phyloP scores from a whole-genome alignment of 2,329 filamentous ascomycete species.

The Achaetomium macrosporum region DNA sequence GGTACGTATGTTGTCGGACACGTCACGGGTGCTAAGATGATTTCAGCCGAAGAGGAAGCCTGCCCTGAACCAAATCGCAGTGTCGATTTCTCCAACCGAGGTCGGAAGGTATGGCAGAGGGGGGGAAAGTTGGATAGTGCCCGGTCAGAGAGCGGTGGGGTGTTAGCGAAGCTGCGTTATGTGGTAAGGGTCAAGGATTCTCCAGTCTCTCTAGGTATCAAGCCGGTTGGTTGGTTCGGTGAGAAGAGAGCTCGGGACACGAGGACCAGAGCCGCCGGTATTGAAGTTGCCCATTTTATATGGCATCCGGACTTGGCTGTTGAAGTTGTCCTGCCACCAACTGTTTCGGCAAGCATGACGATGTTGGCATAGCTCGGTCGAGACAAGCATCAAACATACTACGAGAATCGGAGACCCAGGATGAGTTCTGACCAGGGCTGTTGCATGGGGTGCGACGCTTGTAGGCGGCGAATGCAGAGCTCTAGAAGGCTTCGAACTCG shows the following conservation, averaged over 20 bases:
- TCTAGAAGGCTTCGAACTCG: conserved; percentile 18
- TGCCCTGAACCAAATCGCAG: conserved; percentile 20
- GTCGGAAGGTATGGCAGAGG: conserved; percentile 18
- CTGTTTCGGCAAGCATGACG: conserved; percentile 37
- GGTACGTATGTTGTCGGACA: conserved; percentile 15
- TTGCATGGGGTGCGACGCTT: conserved; percentile 12
- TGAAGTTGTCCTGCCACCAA: conserved; percentile 24
- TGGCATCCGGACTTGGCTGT: conserved; percentile 18
- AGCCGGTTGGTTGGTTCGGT: conserved; percentile 17
- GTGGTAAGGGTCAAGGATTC: conserved; percentile 28
- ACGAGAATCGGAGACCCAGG: conserved; percentile 15
- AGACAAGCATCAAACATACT: conserved; percentile 44
- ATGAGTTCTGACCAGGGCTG: conserved; percentile 6
- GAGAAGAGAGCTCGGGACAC: conserved; percentile 5
- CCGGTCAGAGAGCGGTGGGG: conserved; percentile 22
- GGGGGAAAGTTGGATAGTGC: conserved; percentile 13
- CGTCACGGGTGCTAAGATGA: conserved; percentile 18
- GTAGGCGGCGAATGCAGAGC: conserved; percentile 10
- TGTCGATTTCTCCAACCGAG: conserved; percentile 21
- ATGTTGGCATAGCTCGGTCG: conserved; percentile 33
- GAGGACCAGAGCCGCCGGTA: conserved; percentile 17
- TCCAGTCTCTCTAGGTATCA: conserved; percentile 19
- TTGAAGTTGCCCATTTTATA: conserved; percentile 25
- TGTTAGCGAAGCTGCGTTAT: conserved; percentile 26
- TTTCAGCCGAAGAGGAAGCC: conserved; percentile 24